Evolutionary conservation across 768 basidiomycete genomes (phyloP), one percentile per base, ranked within the genome.

Genomic region (Kwoniella dejecticola): DNA sequence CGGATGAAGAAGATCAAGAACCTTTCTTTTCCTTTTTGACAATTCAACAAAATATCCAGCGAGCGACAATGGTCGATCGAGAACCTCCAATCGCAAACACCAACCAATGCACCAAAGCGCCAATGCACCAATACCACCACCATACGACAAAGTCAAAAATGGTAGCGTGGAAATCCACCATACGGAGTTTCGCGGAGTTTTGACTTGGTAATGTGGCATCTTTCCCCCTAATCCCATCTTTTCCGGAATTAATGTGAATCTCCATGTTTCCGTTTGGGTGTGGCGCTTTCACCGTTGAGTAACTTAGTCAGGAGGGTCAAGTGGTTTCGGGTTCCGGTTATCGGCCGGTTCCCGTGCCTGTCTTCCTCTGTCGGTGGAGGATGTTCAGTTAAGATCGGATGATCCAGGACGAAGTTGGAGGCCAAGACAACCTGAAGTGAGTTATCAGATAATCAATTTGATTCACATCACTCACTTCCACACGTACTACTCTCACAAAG

Each of bases 151-250:
- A 10, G 19, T 24, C 52, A 41, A 26, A 29, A 19, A 12, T 40
- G 21, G 11, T 29, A 42, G 47, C 24, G 31, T 33, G 45, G 27
- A 49, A 23, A 45, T 52, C 54, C 41, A 8, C 41, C 19, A 19
- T 42, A 26, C 69, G 69, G 69, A 66, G 67, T 68, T 68, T 68
- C 67, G 70, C 70, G 70, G 70, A 46, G 60, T 71, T 71, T 46
- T 36, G 31, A 17, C 2, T n/a, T 12, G 33, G 17, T 6, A 2
- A 26, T 62, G 61, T 62, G 61, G 61, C 60, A 36, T 11, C 2
- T 45, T n/a, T n/a, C n/a, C n/a, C n/a, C 41, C 10, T 8, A 42
- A 23, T 7, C 11, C 41, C 21, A 31, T 23, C 23, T 2, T 33
- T 33, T 15, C 29, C 30, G 50, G 33, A 7, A 52, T 31, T 52